Evolutionary conservation across 441 rosid species (phyloP), one percentile per base, ranked within the genome.

Genomic region (Bruguiera hainesii): DNA sequence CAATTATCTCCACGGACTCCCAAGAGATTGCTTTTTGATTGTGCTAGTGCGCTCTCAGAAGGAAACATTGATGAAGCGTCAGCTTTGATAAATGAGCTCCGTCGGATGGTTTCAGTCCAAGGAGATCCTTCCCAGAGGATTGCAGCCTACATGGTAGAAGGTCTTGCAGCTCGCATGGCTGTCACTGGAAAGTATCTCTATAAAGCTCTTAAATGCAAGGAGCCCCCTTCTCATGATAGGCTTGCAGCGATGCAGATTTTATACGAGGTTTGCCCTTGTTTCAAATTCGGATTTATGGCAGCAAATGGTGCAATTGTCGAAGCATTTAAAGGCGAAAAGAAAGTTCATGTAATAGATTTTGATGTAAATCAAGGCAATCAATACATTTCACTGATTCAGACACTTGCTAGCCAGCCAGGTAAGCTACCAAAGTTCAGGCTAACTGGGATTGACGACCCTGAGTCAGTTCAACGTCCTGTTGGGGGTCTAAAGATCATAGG

Each of bases 241-340:
- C 96, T 96, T 42, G 98, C 99, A 42, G 99, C 99, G 0, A 96
- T 96, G 99, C 99, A 96, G 72, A 90, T 96, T 56, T 93, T 96
- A 65, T 92, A 92, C 59, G 99, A 96, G 83, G 83, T 92, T 15
- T 96, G 99, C 82, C 99, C 99, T 46, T 96, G 98, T 77, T 96
- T 96, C 73, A 90, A 87, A 39, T 96, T 96, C 28, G 99, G 99
- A 10, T 92, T 87, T 76, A 77, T 89, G 86, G 88, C 96, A 2
- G 99, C 99, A 58, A 96, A 92, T 30, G 89, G 91, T 52, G 93
- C 93, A 0, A 92, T 92, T 25, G 67, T 90, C 15, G 99, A 96
- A 79, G 92, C 97, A 19, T 78, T 82, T 48, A 82, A 74, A 74
- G 96, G 79, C 13, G 97, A 85, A 73, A 86, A 83, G 66, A 82